Base-by-base conservation (phyloP, 352 stramenopile genomes). In the Pythium scleroteichum region DNA sequence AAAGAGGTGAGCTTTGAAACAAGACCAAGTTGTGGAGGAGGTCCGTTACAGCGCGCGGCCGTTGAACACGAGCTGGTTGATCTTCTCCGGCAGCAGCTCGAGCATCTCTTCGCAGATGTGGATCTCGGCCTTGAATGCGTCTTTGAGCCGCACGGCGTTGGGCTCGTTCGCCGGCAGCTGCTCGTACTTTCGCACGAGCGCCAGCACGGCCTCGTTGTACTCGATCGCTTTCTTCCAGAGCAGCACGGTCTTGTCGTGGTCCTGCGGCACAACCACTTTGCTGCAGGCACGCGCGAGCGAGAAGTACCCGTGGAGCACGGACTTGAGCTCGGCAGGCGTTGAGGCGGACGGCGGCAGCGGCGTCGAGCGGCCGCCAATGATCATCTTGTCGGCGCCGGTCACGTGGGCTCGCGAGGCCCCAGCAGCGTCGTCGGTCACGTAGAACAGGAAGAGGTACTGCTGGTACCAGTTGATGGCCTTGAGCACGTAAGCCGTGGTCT, bases 41-140 rank as follows among this genome's bases (percentile, higher is more conserved):
- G 10, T 29, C 13, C 4, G 7, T 45, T n/a, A 86, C 20, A 89
- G 63, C 4, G 71, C 58, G 33, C 73, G 80, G 55, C 77, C 76
- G 55, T 86, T 83, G 68, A 87, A 90, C 56, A 88, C 72, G 47
- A 89, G 71, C 50, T 88, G 79, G 61, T 90, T 87, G 68, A 92
- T 90, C 62, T 90, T 90, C 59, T 90, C 80, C 0, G 82, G 82
- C 33, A 92, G 61, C 39, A 92, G 45, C 52, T 78, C 68, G 1
- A 59, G 46, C 82, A 92, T 92, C 32, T 92, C 82, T 8, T 59
- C 41, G 40, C 75, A 87, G 47, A 92, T 89, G 2, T 44, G 53
- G 7, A 88, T 62, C 53, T 92, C 82, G 0, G 68, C 76, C 17
- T 75, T 64, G 29, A 88, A 88, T 9, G 68, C 69, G 5, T 66